Base-by-base conservation (phyloP, 768 basidiomycete genomes). In the Strobilomyces confusus region DNA sequence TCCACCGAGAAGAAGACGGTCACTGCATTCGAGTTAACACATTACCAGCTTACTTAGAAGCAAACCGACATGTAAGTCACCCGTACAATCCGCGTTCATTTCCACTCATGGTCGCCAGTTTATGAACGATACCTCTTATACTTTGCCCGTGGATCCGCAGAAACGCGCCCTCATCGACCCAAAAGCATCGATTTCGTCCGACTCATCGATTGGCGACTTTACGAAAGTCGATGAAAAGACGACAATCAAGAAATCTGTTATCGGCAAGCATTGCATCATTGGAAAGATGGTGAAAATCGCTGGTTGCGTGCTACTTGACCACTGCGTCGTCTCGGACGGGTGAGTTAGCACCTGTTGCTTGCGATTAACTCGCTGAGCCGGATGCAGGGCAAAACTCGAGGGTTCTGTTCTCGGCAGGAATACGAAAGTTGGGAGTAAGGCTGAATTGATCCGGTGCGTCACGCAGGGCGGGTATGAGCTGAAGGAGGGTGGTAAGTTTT, bases 311-410 rank as follows among this genome's bases (percentile, higher is more conserved):
- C 67, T 98, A 22, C 77, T 94, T 58, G 95, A 97, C 64, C 93
- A 95, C 62, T 95, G 93, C 61, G 79, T 89, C 5, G 73, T 98
- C 13, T 88, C 81, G 40, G 92, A 95, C 53, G 92, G 92, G 94
- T 92, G 57, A 55, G 60, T 19, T 12, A 8, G 9, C 9, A 12
- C 33, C 11, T 12, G 3, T 9, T 14, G 17, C 37, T 22, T 30
- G 47, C 29, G 14, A 23, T 48, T 48, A 34, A 34, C 19, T 5
- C 12, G n/a, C 55, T 56, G 12, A 66, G 11, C 22, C 37, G 43
- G 43, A 53, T 58, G 4, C 56, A 91, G 89, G 2, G 87, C 81
- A 5, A 91, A 87, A 69, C 68, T 92, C 2, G 89, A 92, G 15
- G 82, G 82, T 11, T 89, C 82, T 55, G 82, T 92, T 42, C 73